Conservation (phyloP, 768 basidiomycete species). For the Podaxis sp. region DNA sequence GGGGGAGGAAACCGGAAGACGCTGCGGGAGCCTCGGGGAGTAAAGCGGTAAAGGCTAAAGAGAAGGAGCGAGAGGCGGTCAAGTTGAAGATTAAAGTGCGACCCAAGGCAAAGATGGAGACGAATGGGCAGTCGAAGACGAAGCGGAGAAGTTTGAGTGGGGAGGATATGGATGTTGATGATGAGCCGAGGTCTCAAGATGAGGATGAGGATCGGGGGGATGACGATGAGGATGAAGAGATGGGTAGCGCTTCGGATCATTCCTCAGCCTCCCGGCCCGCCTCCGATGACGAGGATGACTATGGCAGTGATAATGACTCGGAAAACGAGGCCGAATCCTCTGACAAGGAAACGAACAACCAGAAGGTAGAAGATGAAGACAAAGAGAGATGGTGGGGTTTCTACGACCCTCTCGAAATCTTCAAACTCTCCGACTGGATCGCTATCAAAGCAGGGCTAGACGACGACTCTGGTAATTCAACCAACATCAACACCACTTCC, state of each 20-base stretch:
- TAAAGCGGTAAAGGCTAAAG: not conserved
- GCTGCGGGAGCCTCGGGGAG: slow-evolving; percentile 11
- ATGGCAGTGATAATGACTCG: slow-evolving; percentile 23
- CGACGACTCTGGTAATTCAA: slow-evolving; percentile 22
- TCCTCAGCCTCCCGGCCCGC: not conserved
- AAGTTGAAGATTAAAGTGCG: slow-evolving; percentile 20
- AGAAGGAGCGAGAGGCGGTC: slow-evolving; percentile 12
- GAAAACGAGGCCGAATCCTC: not conserved
- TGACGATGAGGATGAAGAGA: slow-evolving; percentile 20
- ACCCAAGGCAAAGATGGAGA: slow-evolving; percentile 40
- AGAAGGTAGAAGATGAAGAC: slow-evolving; percentile 32
- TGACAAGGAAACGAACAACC: not conserved
- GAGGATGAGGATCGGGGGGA: slow-evolving; percentile 17
- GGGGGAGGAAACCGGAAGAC: slow-evolving; percentile 51
- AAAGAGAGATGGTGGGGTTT: slow-evolving; percentile 77
- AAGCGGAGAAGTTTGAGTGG: not conserved
- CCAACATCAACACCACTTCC: not conserved
- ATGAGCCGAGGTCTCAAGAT: not conserved
- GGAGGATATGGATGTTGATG: not conserved
- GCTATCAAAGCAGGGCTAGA: slow-evolving; percentile 45
- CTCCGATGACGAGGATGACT: slow-evolving; percentile 1
- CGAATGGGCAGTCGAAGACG: slow-evolving; percentile 26
- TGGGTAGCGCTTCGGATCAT: slow-evolving; percentile 1
- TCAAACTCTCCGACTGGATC: slow-evolving; percentile 66
- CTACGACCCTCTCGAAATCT: slow-evolving; percentile 61